phyloP scores from a whole-genome alignment of 1,284 basidiomycete genomes.

The Irpex lacteus region DNA sequence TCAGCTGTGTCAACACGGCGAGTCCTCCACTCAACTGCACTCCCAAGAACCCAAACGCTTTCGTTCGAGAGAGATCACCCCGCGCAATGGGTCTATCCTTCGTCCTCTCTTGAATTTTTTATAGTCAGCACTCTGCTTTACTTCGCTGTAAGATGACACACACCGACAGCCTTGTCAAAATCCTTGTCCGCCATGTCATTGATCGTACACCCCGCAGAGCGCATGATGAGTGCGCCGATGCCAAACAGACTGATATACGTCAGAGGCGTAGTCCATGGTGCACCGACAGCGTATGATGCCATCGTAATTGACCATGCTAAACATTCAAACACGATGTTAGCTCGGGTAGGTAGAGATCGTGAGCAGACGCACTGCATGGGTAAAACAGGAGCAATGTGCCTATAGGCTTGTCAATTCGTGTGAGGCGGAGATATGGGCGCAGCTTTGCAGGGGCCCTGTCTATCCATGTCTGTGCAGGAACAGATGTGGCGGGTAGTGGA shows the following conservation, averaged over 20 bases:
- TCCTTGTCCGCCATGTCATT: constrained; percentile 99
- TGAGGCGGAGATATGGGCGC: constrained; percentile 83
- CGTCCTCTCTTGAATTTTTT: constrained; percentile 49
- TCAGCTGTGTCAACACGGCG: constrained; percentile 89
- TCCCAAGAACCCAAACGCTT: constrained; percentile 84
- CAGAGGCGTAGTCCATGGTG: constrained; percentile 65
- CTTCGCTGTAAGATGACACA: constrained; percentile 30
- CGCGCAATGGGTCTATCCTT: constrained; percentile 72
- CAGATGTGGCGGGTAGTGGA: constrained; percentile 14
- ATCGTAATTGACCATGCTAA: constrained; percentile 95
- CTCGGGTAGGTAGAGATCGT: background rate
- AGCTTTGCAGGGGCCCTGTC: constrained; percentile 57
- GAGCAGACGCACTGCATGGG: constrained; percentile 77
- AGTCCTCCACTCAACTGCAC: constrained; percentile 84
- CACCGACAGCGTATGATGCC: constrained; percentile 77
- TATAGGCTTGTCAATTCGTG: constrained; percentile 93
- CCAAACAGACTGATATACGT: constrained; percentile 86
- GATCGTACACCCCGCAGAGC: constrained; percentile 97
- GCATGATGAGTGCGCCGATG: constrained; percentile 91
- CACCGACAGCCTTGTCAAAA: constrained; percentile 90
- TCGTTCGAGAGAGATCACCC: constrained; percentile 75
- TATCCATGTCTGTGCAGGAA: constrained; percentile 51
- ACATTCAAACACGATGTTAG: background rate
- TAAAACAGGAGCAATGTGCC: constrained; percentile 90
- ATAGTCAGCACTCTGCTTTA: background rate